Percentiles rank a stretch among this genome's conserved stretches.
Conservation (phyloP, 257 asterid genomes). For the Verbascum thapsus region DNA sequence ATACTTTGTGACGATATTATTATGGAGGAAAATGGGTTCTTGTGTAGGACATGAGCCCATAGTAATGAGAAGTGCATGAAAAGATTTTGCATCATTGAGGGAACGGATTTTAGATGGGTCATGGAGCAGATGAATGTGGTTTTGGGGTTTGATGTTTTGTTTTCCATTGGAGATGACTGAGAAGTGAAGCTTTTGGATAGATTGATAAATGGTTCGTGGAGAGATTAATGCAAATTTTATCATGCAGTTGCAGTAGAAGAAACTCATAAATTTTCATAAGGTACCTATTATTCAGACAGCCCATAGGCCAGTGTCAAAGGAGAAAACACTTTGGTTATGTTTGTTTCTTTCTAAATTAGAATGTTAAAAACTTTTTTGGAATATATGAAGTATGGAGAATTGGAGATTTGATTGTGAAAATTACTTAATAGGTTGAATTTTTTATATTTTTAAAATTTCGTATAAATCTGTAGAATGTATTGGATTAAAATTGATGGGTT, state of each 20-base stretch:
- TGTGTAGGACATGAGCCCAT: conserved; percentile 46
- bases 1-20: conserved; percentile 47
- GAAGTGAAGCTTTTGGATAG: conserved; percentile 28
- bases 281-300: no score
- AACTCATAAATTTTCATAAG: neutral
- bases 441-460: no score
- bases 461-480: no score
- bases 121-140: conserved; percentile 43
- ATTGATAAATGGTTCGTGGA: conserved; percentile 22
- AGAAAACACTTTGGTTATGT: no score
- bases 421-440: no score
- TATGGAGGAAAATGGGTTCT: conserved; percentile 54
- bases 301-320: neutral
- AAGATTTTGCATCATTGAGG: conserved; percentile 42
- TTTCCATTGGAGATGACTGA: conserved; percentile 40
- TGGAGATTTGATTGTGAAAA: no score
- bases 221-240: conserved; percentile 32
- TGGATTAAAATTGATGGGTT: no score
- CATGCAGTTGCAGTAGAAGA: conserved; percentile 41
- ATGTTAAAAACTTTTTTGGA: no score
- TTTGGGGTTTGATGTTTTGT: conserved; percentile 39
- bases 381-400: no score
- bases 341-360: no score
- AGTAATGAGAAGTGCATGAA: conserved; percentile 68
- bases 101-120: conserved; percentile 49